phyloP scores from a whole-genome alignment of 1,139 yeast species.

The Kluyveromyces marxianus region DNA sequence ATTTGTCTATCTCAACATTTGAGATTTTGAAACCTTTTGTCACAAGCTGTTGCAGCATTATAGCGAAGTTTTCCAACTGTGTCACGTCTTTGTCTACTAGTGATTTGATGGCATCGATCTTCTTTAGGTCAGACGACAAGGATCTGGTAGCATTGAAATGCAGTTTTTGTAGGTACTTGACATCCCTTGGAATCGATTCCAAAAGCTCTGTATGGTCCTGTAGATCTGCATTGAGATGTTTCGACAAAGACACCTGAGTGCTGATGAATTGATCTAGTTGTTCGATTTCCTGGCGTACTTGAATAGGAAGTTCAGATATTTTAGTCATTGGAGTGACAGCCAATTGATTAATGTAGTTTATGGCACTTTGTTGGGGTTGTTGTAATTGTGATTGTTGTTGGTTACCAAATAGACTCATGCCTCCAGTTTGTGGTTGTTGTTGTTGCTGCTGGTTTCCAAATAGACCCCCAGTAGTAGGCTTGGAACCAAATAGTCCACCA shows the following conservation, averaged over 20 bases:
- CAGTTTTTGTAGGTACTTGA: constrained; percentile 59
- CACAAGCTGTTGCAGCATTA: constrained; percentile 56
- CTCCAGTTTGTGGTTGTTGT: constrained; percentile 23
- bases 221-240: constrained; percentile 60
- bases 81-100: constrained; percentile 37
- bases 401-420: constrained; percentile 26
- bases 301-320: constrained; percentile 76
- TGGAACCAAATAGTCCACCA: constrained; percentile 5
- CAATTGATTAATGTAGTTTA: constrained; percentile 29
- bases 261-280: constrained; percentile 78
- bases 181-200: constrained; percentile 78
- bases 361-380: constrained; percentile 34
- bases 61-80: constrained; percentile 62
- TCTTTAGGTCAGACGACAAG: constrained; percentile 52
- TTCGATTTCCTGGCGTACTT: constrained; percentile 69
- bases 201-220: constrained; percentile 62
- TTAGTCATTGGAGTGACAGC: constrained; percentile 79
- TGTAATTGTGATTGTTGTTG: constrained; percentile 24
- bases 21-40: constrained; percentile 62
- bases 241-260: constrained; percentile 75
- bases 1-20: constrained; percentile 47
- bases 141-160: constrained; percentile 61
- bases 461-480: constrained; percentile 9
- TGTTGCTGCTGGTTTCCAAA: constrained; percentile 18
- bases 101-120: constrained; percentile 36